Evolutionary conservation across 208 protist genomes (phyloP), one percentile per base, ranked within the genome.

Genomic region (Novymonas esmeraldas): DNA sequence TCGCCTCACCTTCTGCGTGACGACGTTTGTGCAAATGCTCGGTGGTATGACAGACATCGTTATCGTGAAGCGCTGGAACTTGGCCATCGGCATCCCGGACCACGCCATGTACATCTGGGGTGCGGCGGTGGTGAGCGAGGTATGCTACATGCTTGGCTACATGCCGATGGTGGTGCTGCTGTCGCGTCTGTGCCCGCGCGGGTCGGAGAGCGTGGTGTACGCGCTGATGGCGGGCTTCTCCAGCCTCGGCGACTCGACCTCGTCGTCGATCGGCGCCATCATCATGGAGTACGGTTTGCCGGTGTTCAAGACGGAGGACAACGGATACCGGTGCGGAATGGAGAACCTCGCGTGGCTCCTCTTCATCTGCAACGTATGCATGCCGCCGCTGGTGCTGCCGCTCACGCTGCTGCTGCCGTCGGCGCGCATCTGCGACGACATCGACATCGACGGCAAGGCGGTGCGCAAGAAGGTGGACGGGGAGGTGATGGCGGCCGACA

Each of bases 141-240:
- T 90, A 16, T 74, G 57, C 34, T 85, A 81, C 51, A 85, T 86
- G 76, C 65, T 96, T 0, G 61, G 62, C 42, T 88, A 64, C n/a
- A 93, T 96, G 84, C 86, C 91, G 26, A 64, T 63, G 61, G 64
- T 92, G 0, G 76, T 96, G 20, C 73, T 96, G 24, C 71, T 92
- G 38, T 87, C 89, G 2, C 89, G 87, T 28, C 73, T 96, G 22
- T 94, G 89, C 58, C 89, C 91, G 4, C 78, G 79, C 20, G 87
- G 85, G 14, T 82, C 87, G 48, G 90, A 95, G 70, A 76, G 70
- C 13, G 84, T 90, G 20, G 82, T 93, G 52, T 93, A 87, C 50
- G 81, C 91, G 6, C 70, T 94, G 20, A 76, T 95, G 61, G 85
- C 86, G 3, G 90, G 87, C 16, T 91, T 89, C 55, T 57, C 85